These are phyloP conservation scores for Fragilariopsis cylindrus DNA, from an alignment of 108 stramenopile species.

Conservation along the genomic window DNA sequence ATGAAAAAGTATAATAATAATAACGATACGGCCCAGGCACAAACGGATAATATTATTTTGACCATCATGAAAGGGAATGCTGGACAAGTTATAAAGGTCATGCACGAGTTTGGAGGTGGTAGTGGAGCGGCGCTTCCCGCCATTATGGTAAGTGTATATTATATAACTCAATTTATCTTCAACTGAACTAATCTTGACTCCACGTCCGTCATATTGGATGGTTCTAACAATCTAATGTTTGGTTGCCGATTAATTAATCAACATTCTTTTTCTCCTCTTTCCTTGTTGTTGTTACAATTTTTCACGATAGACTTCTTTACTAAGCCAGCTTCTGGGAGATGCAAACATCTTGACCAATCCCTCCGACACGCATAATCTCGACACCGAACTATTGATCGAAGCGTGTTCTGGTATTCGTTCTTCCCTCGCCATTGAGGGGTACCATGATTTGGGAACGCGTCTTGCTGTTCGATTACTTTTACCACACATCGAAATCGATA, in stretches of 20 bases:
- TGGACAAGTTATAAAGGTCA: slow-evolving; percentile 47
- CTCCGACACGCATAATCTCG: slow-evolving; percentile 16
- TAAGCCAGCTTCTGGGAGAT: slow-evolving; percentile 63
- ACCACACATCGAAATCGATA: slow-evolving; percentile 55
- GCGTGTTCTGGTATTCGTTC: slow-evolving; percentile 77
- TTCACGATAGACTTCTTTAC: slow-evolving; percentile 44
- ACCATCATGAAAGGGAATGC: slow-evolving; percentile 73
- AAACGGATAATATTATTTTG: slow-evolving; percentile 49
- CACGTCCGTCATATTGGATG: too few species aligned
- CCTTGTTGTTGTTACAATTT: background rate
- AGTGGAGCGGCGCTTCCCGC: slow-evolving; percentile 83
- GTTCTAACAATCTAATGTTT: too few species aligned
- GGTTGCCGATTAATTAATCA: background rate
- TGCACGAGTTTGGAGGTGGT: slow-evolving; percentile 65
- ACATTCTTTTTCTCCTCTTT: background rate
- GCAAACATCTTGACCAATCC: slow-evolving; percentile 43
- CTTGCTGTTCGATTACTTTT: slow-evolving; percentile 59
- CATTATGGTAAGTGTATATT: slow-evolving; percentile 56
- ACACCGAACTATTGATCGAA: slow-evolving; percentile 57
- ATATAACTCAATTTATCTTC: background rate
- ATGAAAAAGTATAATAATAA: slow-evolving; percentile 40
- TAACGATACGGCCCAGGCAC: background rate
- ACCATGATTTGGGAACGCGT: slow-evolving; percentile 63
- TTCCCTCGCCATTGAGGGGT: slow-evolving; percentile 56
- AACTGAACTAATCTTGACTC: too few species aligned